Evolutionary conservation across 1,139 yeast genomes (phyloP).

Genomic region (Geotrichum europaeum): DNA sequence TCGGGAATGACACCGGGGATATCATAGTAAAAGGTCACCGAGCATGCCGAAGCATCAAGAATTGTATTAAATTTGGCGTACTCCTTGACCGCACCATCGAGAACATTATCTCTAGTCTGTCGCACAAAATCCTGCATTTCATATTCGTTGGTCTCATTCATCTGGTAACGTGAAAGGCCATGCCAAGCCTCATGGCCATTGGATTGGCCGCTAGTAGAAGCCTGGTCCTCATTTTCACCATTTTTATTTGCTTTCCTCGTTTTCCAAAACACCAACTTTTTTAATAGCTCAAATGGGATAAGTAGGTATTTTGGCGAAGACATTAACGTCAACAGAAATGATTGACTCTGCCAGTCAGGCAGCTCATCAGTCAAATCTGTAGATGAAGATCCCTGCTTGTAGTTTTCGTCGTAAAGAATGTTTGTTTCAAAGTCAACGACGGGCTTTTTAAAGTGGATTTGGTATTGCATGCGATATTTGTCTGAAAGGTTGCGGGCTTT

Average conservation of each 20-base stretch:
- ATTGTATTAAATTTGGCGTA: conserved; percentile 79
- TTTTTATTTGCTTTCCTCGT: not conserved
- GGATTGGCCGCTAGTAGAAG: not conserved
- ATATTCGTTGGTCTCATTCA: conserved; percentile 14
- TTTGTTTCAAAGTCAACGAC: conserved; percentile 64
- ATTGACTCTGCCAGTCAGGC: conserved; percentile 1
- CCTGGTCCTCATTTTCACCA: not conserved
- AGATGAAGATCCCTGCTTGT: not conserved
- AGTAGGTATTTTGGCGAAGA: not conserved
- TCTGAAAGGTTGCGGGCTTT: conserved; percentile 50
- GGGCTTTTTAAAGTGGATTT: conserved; percentile 45
- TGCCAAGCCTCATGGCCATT: conserved; percentile 20
- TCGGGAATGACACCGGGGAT: conserved; percentile 56
- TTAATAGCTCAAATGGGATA: not conserved
- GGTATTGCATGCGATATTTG: conserved; percentile 44
- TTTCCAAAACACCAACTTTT: not conserved
- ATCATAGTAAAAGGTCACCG: conserved; percentile 61
- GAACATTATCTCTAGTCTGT: conserved; percentile 12
- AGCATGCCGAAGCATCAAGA: conserved; percentile 54
- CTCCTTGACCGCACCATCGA: conserved; percentile 46
- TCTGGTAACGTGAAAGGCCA: conserved; percentile 40
- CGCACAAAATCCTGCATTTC: conserved; percentile 12
- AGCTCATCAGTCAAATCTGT: not conserved
- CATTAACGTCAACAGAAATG: not conserved
- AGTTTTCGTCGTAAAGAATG: conserved; percentile 42